phyloP scores from a whole-genome alignment of 1,139 yeast species.

The Taiozyma sp. region DNA sequence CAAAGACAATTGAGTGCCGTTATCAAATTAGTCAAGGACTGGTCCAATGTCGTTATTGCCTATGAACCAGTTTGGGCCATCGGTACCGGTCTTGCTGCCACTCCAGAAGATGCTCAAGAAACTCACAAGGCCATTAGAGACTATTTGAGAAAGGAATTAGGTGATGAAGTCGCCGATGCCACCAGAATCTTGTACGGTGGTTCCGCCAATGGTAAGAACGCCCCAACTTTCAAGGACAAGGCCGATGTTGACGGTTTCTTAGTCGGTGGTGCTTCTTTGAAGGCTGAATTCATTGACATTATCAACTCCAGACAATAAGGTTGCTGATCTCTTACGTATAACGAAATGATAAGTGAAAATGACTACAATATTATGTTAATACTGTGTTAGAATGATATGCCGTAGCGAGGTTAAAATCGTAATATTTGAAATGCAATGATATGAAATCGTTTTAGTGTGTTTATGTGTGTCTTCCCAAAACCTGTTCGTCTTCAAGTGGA shows the following conservation, averaged over 20 bases:
- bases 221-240: conserved; percentile 86
- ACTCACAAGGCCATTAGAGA: conserved; percentile 88
- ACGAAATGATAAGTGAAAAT: background rate
- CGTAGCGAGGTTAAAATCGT: background rate
- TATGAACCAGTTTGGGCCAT: conserved; percentile 99
- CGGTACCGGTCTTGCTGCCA: conserved; percentile 99
- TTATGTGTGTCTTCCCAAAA: too few relatives aligned
- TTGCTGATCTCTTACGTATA: background rate
- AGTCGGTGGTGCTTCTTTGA: conserved; percentile 99
- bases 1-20: conserved; percentile 91
- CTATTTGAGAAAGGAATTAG: conserved; percentile 72
- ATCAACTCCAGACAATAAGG: conserved; percentile 81
- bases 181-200: conserved; percentile 98
- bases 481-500: background rate
- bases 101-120: conserved; percentile 95
- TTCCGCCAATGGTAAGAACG: conserved; percentile 94
- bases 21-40: conserved; percentile 75
- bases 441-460: background rate
- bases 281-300: conserved; percentile 96
- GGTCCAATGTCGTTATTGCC: conserved; percentile 92
- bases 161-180: conserved; percentile 67
- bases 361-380: background rate
- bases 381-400: background rate
- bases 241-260: conserved; percentile 96
- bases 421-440: background rate